These are phyloP conservation scores for Sisymbrium altissimum DNA, from an alignment of 345 rosid genomes.

Conservation along the genomic window DNA sequence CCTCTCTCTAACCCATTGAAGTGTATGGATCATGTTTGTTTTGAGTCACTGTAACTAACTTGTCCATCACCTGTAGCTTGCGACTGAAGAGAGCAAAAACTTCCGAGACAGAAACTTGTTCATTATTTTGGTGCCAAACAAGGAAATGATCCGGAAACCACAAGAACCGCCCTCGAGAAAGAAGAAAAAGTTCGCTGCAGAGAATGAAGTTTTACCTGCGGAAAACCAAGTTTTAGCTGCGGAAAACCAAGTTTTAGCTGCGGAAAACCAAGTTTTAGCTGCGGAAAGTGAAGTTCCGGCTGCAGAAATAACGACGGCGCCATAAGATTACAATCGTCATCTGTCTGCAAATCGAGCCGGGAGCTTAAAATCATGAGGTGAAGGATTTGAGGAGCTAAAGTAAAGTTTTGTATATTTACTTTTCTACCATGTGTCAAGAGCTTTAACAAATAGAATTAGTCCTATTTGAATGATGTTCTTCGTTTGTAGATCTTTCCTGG, in stretches of 20 bases:
- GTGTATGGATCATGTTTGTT: not conserved
- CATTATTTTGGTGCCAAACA: slow-evolving; percentile 79
- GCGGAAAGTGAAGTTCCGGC: slow-evolving; percentile 26
- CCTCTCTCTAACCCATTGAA: not conserved
- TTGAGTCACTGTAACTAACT: slow-evolving; percentile 15
- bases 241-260: slow-evolving; percentile 40
- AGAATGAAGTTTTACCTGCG: slow-evolving; percentile 44
- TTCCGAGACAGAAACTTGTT: slow-evolving; percentile 71
- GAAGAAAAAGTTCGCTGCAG: slow-evolving; percentile 44
- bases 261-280: slow-evolving; percentile 45
- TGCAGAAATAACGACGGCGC: slow-evolving; percentile 3
- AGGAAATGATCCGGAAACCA: slow-evolving; percentile 58
- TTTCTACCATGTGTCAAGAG: slow-evolving; percentile 16
- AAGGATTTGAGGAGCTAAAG: slow-evolving; percentile 8
- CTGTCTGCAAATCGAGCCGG: slow-evolving; percentile 1
- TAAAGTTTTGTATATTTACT: slow-evolving; percentile 35
- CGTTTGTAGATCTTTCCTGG: not conserved
- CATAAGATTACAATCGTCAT: not conserved
- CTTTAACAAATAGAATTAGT: slow-evolving; percentile 28
- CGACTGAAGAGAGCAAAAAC: slow-evolving; percentile 81
- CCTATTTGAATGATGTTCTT: slow-evolving; percentile 21
- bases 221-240: slow-evolving; percentile 49
- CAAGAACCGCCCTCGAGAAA: slow-evolving; percentile 67
- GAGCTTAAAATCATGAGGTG: slow-evolving; percentile 2
- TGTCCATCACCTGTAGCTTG: slow-evolving; percentile 49